Conservation (phyloP, 2,329 filamentous ascomycete genomes). For the Thielaviopsis populi region DNA sequence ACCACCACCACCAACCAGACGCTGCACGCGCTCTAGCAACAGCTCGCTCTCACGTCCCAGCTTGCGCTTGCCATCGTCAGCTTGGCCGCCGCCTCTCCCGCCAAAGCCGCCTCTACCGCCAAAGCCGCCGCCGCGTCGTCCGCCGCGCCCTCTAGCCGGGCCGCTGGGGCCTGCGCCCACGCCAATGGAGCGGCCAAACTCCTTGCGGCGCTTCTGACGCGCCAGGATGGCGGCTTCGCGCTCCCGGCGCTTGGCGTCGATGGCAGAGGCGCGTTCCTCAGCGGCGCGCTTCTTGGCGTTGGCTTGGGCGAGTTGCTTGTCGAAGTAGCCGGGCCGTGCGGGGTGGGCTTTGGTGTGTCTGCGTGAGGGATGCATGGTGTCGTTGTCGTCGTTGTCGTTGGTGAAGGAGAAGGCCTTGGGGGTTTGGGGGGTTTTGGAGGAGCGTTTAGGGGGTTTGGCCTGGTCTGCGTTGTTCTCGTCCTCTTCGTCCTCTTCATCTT, state of each 20-base stretch:
- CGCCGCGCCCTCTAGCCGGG: not conserved
- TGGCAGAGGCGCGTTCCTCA: slow-evolving; percentile 28
- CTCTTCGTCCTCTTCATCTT: not conserved
- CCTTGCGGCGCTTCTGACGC: slow-evolving; percentile 42
- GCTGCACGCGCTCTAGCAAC: slow-evolving; percentile 55
- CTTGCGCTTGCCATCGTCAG: slow-evolving; percentile 50
- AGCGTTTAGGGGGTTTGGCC: slow-evolving; percentile 9
- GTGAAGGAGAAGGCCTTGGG: not conserved
- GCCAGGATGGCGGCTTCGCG: slow-evolving; percentile 34
- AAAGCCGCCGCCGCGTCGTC: not conserved
- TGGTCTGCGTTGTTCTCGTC: not conserved
- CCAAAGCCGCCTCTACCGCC: not conserved
- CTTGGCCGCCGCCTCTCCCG: not conserved
- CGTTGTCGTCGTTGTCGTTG: slow-evolving; percentile 20
- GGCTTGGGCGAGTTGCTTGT: slow-evolving; percentile 42
- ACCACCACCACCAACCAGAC: slow-evolving; percentile 36
- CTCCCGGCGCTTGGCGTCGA: slow-evolving; percentile 38
- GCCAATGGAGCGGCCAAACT: slow-evolving; percentile 52
- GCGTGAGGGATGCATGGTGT: slow-evolving; percentile 11
- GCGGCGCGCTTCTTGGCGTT: slow-evolving; percentile 25
- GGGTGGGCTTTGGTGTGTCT: slow-evolving; percentile 15
- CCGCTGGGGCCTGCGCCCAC: slow-evolving; percentile 25
- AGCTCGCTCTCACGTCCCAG: slow-evolving; percentile 60
- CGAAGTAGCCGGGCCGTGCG: slow-evolving; percentile 41
- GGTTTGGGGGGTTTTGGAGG: not conserved